Base-by-base conservation (phyloP, 176 grass and related monocot species). In the Cenchrus americanus region DNA sequence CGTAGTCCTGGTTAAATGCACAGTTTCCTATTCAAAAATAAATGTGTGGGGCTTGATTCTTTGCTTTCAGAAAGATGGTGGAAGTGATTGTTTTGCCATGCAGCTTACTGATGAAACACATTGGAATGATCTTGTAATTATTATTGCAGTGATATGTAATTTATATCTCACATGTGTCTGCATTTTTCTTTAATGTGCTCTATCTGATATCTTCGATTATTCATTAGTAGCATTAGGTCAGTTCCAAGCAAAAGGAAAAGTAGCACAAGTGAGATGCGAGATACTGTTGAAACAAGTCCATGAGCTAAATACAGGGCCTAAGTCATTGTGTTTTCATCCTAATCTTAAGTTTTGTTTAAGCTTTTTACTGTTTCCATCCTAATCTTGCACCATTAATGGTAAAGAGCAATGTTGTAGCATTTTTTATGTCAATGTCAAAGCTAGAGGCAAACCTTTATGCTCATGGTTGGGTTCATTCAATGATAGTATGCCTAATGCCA, bases 231-330 rank as follows among this genome's bases (percentile, higher is more conserved):
- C 71, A 81, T 81, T 77, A 98, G 95, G 95, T 95, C 32, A 95
- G 92, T 83, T 93, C 95, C 82, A 93, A 98, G 76, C 95, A 93
- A 80, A 98, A 98, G 84, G 95, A 98, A 92, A 1, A 98, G 95
- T 86, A 98, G 95, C 84, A 98, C 91, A 30, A 92, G 77, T 61
- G 95, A 92, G 46, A 95, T 95, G 95, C 86, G 80, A 67, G 91
- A 91, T 37, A 90, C 61, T 84, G 92, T 98, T 62, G 86, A 90
- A 87, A 93, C 95, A 77, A 98, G 95, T 75, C 82, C 82, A 52
- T 95, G 78, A 69, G 34, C 34, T 37, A 37, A 93, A 76, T 68
- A 95, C 79, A 92, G 95, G 83, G 92, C 87, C 40, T 84, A 95
- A 90, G 95, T 96, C 60, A 73, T 27, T 87, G 22, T 87, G 18